Evolutionary conservation across 1,284 basidiomycete genomes (phyloP).

Genomic region (Ceratobasidium sp.): DNA sequence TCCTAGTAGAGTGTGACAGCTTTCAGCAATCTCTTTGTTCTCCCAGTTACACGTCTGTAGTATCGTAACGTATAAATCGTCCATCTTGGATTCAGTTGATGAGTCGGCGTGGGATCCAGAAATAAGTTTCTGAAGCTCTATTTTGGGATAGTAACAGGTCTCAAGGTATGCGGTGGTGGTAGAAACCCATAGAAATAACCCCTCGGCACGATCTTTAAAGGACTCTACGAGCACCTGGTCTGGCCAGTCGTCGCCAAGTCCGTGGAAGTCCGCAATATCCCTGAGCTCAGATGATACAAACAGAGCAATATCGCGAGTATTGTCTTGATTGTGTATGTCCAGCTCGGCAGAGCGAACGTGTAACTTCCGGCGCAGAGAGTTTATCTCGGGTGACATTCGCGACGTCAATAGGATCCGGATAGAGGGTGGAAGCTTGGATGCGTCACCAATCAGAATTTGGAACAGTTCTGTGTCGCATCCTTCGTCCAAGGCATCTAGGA

Average conservation of each 20-base stretch:
- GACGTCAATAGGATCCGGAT: slow-evolving; percentile 11
- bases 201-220: slow-evolving; percentile 41
- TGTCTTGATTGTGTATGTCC: not conserved
- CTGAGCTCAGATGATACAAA: not conserved
- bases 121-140: slow-evolving; percentile 39
- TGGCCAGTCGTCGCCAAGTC: slow-evolving; percentile 40
- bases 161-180: slow-evolving; percentile 42
- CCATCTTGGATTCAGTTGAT: slow-evolving; percentile 42
- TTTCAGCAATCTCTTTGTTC: slow-evolving; percentile 43
- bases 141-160: slow-evolving; percentile 35
- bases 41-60: slow-evolving; percentile 44
- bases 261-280: not conserved
- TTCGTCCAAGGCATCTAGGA: slow-evolving; percentile 23
- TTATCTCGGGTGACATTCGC: not conserved
- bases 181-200: slow-evolving; percentile 45
- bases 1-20: slow-evolving; percentile 44
- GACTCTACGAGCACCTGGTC: slow-evolving; percentile 11
- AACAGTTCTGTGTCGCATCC: not conserved
- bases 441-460: not conserved
- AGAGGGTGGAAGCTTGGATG: not conserved
- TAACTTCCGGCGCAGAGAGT: not conserved
- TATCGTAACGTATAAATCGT: slow-evolving; percentile 43
- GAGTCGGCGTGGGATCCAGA: not conserved
- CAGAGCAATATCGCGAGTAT: not conserved
- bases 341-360: not conserved